Conservation (phyloP, 495 filamentous ascomycete genomes). For the Parathielavia appendiculata region DNA sequence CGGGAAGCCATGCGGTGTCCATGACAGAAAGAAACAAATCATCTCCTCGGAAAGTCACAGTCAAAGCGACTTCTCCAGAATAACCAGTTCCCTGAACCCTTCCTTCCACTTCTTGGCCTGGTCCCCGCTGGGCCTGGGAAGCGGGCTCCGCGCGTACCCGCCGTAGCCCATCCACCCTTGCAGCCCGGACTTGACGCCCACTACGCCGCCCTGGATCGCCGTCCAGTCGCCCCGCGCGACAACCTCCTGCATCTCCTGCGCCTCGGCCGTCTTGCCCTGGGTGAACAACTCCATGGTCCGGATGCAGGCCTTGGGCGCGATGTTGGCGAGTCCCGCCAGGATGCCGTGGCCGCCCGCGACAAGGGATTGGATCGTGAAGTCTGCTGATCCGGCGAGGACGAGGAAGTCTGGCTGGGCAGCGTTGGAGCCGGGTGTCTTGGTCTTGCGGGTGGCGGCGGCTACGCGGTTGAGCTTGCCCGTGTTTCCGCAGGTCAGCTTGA, state of each 20-base stretch:
- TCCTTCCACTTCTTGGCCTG: constrained; percentile 60
- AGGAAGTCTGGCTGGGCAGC: constrained; percentile 56
- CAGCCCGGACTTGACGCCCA: constrained; percentile 77
- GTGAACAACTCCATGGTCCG: constrained; percentile 66
- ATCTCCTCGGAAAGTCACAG: background rate
- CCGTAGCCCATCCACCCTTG: constrained; percentile 77
- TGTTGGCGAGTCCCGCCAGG: constrained; percentile 79
- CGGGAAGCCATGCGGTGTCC: background rate
- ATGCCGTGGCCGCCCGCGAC: constrained; percentile 80
- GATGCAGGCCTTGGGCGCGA: constrained; percentile 73
- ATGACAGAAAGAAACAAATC: background rate
- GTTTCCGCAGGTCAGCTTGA: constrained; percentile 91
- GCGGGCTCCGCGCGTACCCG: constrained; percentile 67
- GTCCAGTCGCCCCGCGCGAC: constrained; percentile 83
- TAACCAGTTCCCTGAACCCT: constrained; percentile 68
- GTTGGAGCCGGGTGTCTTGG: constrained; percentile 50
- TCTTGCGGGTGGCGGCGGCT: constrained; percentile 69
- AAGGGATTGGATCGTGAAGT: constrained; percentile 82
- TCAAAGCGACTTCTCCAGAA: constrained; percentile 54
- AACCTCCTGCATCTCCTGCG: constrained; percentile 70
- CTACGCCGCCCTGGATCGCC: constrained; percentile 78
- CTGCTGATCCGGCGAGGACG: constrained; percentile 81
- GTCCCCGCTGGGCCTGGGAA: constrained; percentile 60
- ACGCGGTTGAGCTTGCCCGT: constrained; percentile 86
- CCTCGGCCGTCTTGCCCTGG: constrained; percentile 63